These are phyloP conservation scores for Clonostachys solani DNA, from an alignment of 2,329 filamentous ascomycete species.

Conservation along the genomic window DNA sequence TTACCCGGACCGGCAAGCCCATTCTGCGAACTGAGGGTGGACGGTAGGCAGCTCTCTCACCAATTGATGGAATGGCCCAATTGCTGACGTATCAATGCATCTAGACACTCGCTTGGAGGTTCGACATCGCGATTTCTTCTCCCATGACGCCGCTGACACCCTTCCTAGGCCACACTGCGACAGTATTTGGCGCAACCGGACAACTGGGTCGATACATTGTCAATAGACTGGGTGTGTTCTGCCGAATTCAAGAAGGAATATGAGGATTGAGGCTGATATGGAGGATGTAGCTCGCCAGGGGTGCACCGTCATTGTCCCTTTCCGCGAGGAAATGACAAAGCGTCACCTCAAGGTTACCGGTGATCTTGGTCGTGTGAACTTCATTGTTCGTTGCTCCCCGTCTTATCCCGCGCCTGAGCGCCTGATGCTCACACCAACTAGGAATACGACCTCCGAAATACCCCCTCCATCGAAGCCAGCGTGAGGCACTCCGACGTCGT, in stretches of 20 bases:
- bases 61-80: constrained; percentile 12
- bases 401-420: no score
- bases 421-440: constrained; percentile 23
- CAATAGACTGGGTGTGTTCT: constrained; percentile 70
- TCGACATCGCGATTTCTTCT: constrained; percentile 20
- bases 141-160: constrained; percentile 15
- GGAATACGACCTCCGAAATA: constrained; percentile 96
- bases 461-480: constrained; percentile 90
- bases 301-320: constrained; percentile 91
- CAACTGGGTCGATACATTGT: constrained; percentile 97
- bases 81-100: constrained; percentile 17
- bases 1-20: constrained; percentile 94
- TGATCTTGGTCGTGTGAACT: constrained; percentile 84
- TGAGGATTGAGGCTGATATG: constrained; percentile 10
- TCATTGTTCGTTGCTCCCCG: constrained; percentile 58
- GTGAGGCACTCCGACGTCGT: constrained; percentile 97
- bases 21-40: constrained; percentile 86
- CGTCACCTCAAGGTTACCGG: constrained; percentile 94
- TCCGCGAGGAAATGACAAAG: constrained; percentile 96
- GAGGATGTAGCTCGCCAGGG: constrained; percentile 69
- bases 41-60: constrained; percentile 55
- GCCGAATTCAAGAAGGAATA: neutral
- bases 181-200: constrained; percentile 95
- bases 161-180: constrained; percentile 79
- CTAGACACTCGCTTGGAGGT: constrained; percentile 86